phyloP scores from a whole-genome alignment of 257 asterid genomes.

The Knoxia roxburghii region DNA sequence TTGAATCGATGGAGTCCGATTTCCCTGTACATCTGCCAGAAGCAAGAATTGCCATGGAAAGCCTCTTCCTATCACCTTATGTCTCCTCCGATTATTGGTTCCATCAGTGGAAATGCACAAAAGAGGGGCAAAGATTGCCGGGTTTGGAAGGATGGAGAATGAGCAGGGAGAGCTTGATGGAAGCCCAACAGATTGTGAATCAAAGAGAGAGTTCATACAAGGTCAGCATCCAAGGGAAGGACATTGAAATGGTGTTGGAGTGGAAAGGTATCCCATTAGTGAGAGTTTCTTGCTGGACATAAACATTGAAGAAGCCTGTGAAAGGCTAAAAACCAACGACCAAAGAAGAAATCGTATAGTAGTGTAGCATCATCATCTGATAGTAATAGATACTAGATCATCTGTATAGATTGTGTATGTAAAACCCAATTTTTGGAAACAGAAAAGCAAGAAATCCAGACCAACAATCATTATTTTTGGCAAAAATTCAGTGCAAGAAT shows the following conservation, averaged over 20 bases:
- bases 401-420: not conserved
- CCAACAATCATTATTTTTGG: not conserved
- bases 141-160: slow-evolving; percentile 30
- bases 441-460: not conserved
- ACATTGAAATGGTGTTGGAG: slow-evolving; percentile 50
- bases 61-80: slow-evolving; percentile 47
- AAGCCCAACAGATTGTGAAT: slow-evolving; percentile 51
- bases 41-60: slow-evolving; percentile 64
- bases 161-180: slow-evolving; percentile 42
- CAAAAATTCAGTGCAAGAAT: not conserved
- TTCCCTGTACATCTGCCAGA: slow-evolving; percentile 56
- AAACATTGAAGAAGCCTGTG: slow-evolving; percentile 19
- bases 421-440: not conserved
- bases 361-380: not conserved
- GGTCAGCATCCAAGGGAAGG: slow-evolving; percentile 26
- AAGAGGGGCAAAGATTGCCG: not conserved
- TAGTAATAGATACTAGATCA: not conserved
- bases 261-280: slow-evolving; percentile 59
- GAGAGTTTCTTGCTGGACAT: slow-evolving; percentile 65
- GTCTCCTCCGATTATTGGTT: slow-evolving; percentile 46
- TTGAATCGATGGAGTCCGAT: slow-evolving; percentile 54
- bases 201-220: slow-evolving; percentile 34
- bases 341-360: no score
- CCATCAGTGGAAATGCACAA: slow-evolving; percentile 36
- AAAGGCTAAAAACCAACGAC: not conserved